Evolutionary conservation across 441 rosid genomes (phyloP), one percentile per base, ranked within the genome.

Genomic region (Arabidopsis lyrata): DNA sequence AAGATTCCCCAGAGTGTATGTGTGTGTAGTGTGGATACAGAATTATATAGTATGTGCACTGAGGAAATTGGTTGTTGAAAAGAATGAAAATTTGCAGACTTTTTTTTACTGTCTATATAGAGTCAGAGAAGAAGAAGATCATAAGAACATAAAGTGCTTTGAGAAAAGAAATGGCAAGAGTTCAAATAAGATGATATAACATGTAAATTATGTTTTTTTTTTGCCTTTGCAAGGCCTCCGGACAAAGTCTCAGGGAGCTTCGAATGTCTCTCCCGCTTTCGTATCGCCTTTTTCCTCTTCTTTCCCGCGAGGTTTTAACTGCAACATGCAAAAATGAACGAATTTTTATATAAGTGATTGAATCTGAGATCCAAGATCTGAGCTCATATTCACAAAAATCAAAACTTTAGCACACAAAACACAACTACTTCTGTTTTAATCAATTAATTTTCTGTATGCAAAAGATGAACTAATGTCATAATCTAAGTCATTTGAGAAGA

Each of bases 111-210:
- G 69, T 72, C 73, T 35, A 70, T 27, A 70, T 58, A 66, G 67
- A 71, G 76, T 41, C 57, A 52, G 72, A 71, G 68, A 42, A 70
- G 60, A 16, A 55, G 77, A 59, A 47, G 66, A 66, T 50, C 4
- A 64, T 57, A 48, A 49, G 58, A 70, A 70, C 72, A 65, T 60
- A 24, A 65, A 20, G 54, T 31, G 24, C 58, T 64, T 57, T 65
- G n/a, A 60, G 44, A 66, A 72, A 72, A 72, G 35, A 77, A 72
- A 77, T 22, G 72, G 41, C 63, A 66, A 60, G 65, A 12, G 74
- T 77, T 70, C 65, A 66, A 72, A 72, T 77, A 72, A 53, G 77
- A 44, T 52, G 63, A 77, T 66, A 72, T 66, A 77, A 72, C 77
- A 72, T 44, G 77, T 72, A 72, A 71, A 66, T 15, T 77, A 75